Base-by-base conservation (phyloP, 768 basidiomycete species). In the Trametopsis cervina region DNA sequence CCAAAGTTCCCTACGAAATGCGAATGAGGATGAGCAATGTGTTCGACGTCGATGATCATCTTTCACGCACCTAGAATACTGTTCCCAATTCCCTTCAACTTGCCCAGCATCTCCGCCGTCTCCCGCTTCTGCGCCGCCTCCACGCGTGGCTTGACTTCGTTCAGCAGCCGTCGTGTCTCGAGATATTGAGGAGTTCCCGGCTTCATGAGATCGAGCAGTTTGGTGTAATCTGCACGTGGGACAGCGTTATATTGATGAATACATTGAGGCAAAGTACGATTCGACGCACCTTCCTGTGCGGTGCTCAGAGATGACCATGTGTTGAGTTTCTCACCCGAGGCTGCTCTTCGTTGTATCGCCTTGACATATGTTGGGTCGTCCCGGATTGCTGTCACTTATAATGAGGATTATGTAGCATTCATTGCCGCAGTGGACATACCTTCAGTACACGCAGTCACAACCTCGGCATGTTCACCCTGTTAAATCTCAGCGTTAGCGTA, bases 1-100 rank as follows among this genome's bases (percentile, higher is more conserved):
- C 96, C 95, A 60, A 98, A 98, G 51, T 87, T 89, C 2, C 91
- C 90, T 94, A 55, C 13, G 10, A 15, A 41, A 12, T 43, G n/a
- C n/a, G n/a, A 25, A 40, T 23, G 41, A 11, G 6, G 12, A 38
- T 40, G 7, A 45, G 27, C 26, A n/a, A 17, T 39, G 11, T 2
- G n/a, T 40, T 13, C 23, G 23, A 17, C 41, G 15, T 40, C 35
- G 33, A 21, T 22, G 21, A 21, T 21, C n/a, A 23, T n/a, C 22
- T 29, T 13, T 7, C 12, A 55, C 75, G 47, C 58, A 83, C 95
- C 94, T 17, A 99, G 72, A 40, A 99, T 71, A 47, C 75, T 88
- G 61, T 99, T 92, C 1, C 95, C 95, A 6, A 99, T 65, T 4
- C 85, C 88, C 63, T 99, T 99, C 47, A 99, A 64, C 66, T 98